Conservation (phyloP, 2,329 filamentous ascomycete genomes). For the Phyllosticta paracitricarpa region DNA sequence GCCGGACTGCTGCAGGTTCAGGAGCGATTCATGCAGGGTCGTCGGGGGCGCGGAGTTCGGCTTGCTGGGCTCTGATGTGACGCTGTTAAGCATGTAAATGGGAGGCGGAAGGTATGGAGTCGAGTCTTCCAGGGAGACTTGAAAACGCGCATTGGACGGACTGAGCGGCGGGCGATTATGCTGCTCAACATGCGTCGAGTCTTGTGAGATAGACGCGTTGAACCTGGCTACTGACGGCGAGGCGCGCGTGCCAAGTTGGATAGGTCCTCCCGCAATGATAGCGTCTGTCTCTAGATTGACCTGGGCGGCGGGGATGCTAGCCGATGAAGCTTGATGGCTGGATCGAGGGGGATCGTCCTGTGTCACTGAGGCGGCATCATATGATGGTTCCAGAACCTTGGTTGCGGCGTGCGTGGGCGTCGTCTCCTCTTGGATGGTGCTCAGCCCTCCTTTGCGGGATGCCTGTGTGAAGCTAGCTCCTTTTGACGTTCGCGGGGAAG, state of each 20-base stretch:
- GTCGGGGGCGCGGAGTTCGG: background rate
- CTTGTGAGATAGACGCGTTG: background rate
- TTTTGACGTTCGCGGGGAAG: background rate
- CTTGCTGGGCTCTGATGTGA: background rate
- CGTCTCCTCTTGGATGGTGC: background rate
- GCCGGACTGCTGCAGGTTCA: background rate
- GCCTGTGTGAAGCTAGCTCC: background rate
- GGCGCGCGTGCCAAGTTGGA: background rate
- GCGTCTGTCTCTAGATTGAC: background rate
- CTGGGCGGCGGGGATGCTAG: background rate
- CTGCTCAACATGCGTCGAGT: background rate
- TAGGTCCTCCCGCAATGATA: background rate
- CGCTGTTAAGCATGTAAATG: background rate
- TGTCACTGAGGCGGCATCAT: background rate
- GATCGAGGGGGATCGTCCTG: background rate
- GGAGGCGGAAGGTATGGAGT: background rate
- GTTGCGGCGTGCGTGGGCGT: background rate
- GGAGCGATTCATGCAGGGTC: background rate
- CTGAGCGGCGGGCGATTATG: background rate
- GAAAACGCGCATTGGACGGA: background rate
- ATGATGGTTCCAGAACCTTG: background rate
- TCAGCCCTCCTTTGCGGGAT: background rate
- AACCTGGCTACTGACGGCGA: background rate
- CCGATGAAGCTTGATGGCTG: background rate
- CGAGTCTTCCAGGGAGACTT: background rate